Conservation (phyloP, 2,329 filamentous ascomycete species). For the Bipolaris cookei region DNA sequence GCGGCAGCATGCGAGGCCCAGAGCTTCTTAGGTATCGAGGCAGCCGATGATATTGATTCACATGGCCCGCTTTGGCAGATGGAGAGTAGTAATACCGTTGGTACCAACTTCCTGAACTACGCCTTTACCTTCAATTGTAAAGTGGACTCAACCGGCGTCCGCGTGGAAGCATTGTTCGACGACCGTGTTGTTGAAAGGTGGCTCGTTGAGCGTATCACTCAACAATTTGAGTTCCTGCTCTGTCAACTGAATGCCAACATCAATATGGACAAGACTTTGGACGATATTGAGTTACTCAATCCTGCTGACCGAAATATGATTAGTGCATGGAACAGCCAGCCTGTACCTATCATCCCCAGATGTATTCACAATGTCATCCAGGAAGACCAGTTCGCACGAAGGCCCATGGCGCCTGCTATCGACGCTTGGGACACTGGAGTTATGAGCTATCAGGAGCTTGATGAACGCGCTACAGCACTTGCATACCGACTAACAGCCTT, state of each 20-base stretch:
- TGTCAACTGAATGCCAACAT: conserved; percentile 28
- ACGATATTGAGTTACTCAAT: conserved; percentile 33
- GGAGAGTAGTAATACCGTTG: conserved; percentile 41
- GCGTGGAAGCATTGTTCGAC: conserved; percentile 42
- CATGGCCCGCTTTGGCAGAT: conserved; percentile 41
- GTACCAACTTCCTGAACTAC: conserved; percentile 48
- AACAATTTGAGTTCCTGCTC: conserved; percentile 41
- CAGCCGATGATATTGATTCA: conserved; percentile 39
- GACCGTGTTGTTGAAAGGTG: conserved; percentile 35
- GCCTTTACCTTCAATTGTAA: conserved; percentile 44
- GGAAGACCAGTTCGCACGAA: conserved; percentile 28
- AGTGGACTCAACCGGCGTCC: conserved; percentile 26
- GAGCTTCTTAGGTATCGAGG: conserved; percentile 54
- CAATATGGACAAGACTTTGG: conserved; percentile 18
- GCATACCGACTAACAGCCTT: conserved; percentile 32
- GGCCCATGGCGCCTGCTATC: conserved; percentile 31
- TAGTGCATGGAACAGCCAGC: conserved; percentile 33
- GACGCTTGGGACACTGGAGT: conserved; percentile 39
- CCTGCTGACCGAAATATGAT: conserved; percentile 28
- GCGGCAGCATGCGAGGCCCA: conserved; percentile 56
- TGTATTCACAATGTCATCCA: conserved; percentile 41
- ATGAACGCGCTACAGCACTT: conserved; percentile 34
- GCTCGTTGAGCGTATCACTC: conserved; percentile 36
- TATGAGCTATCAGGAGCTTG: conserved; percentile 39
- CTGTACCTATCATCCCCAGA: conserved; percentile 30